These are phyloP conservation scores for Ambrosiella xylebori DNA, from an alignment of 2,329 filamentous ascomycete genomes.

Conservation along the genomic window DNA sequence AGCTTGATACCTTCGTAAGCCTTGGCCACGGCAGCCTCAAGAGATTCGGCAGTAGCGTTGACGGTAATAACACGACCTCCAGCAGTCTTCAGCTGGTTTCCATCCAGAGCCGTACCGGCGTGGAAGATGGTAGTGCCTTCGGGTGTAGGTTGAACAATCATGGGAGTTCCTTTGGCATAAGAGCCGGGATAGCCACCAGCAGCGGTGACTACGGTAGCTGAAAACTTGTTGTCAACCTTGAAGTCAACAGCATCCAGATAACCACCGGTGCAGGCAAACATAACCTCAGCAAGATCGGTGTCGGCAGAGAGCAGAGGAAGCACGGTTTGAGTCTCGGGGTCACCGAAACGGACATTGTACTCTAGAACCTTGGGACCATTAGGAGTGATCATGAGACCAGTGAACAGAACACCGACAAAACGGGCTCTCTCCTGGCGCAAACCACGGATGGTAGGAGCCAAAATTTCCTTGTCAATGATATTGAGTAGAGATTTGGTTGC, in stretches of 20 bases:
- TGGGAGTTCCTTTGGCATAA: constrained; percentile 62
- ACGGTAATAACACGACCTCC: constrained; percentile 88
- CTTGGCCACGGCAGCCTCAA: constrained; percentile 68
- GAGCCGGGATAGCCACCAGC: constrained; percentile 77
- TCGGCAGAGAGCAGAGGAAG: constrained; percentile 60
- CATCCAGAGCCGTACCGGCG: constrained; percentile 59
- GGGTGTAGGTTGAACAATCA: constrained; percentile 31
- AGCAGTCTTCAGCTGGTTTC: constrained; percentile 50
- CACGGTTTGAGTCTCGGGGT: constrained; percentile 80
- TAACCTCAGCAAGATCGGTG: constrained; percentile 72
- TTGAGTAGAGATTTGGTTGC: constrained; percentile 59
- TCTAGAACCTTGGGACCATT: constrained; percentile 68
- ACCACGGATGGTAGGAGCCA: constrained; percentile 78
- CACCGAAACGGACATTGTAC: constrained; percentile 86
- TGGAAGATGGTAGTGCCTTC: constrained; percentile 64
- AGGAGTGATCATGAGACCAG: constrained; percentile 83
- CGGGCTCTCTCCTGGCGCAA: constrained; percentile 67
- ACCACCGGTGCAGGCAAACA: constrained; percentile 67
- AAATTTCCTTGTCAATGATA: constrained; percentile 60
- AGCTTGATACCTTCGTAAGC: constrained; percentile 64
- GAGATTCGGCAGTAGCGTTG: constrained; percentile 54
- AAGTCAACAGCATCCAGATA: constrained; percentile 54
- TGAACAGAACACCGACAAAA: constrained; percentile 64
- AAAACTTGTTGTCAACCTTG: constrained; percentile 51
- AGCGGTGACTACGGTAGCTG: constrained; percentile 84